Percentiles rank a stretch among this genome's conserved stretches.
Conservation (phyloP, 108 stramenopile genomes). For the Halocafeteria seosinensis region DNA sequence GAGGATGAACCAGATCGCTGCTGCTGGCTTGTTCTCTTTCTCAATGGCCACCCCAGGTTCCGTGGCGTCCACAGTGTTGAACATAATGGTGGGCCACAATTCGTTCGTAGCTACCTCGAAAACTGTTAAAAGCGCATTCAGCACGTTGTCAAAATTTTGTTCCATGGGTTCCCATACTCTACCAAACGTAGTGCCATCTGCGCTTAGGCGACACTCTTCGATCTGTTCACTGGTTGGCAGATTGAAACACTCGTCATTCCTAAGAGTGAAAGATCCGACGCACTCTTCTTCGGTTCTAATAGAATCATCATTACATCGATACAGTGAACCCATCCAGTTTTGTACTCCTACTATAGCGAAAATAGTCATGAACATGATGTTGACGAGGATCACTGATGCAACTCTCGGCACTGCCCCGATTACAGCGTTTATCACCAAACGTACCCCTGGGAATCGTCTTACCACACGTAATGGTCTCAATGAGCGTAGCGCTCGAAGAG, state of each 20-base stretch:
- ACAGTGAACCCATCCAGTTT: slow-evolving; percentile 44
- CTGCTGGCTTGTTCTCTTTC: slow-evolving; percentile 19
- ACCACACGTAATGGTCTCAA: slow-evolving; percentile 55
- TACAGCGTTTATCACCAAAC: slow-evolving; percentile 50
- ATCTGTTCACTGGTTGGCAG: too few relatives aligned
- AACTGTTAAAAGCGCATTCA: slow-evolving; percentile 18
- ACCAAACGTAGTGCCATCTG: neutral
- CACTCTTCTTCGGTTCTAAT: too few relatives aligned
- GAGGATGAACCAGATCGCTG: slow-evolving; percentile 28
- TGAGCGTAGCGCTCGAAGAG: slow-evolving; percentile 38
- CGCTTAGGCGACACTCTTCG: too few relatives aligned
- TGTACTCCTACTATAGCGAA: slow-evolving; percentile 49
- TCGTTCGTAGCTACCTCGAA: slow-evolving; percentile 33
- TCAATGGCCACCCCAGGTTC: slow-evolving; percentile 8
- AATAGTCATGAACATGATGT: slow-evolving; percentile 36
- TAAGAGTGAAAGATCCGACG: too few relatives aligned
- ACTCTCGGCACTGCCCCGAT: slow-evolving; percentile 42
- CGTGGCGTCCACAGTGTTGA: slow-evolving; percentile 17
- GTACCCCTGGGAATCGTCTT: slow-evolving; percentile 40
- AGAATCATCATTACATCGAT: too few relatives aligned
- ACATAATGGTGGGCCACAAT: slow-evolving; percentile 28
- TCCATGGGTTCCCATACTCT: neutral
- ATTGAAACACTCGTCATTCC: too few relatives aligned
- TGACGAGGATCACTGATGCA: slow-evolving; percentile 34
- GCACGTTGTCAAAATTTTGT: slow-evolving; percentile 27